Percentiles rank a stretch among this genome's conserved stretches.
Evolutionary conservation across 2,329 filamentous ascomycete species (phyloP).

Genomic region (Acrocalymma vagum): DNA sequence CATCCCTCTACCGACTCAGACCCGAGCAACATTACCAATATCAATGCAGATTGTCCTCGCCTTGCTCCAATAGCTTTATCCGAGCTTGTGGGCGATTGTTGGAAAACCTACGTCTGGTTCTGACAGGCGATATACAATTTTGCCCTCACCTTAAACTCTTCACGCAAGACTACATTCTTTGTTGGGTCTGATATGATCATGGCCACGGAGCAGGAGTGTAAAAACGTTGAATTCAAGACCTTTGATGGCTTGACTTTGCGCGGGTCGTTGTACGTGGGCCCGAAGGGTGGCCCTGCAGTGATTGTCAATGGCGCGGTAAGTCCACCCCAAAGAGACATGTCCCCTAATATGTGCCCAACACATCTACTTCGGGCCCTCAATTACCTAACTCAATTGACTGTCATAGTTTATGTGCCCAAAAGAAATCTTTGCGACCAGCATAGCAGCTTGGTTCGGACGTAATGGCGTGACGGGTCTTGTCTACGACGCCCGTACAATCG

Average conservation of each 20-base stretch:
- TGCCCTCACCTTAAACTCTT: slow-evolving; percentile 1
- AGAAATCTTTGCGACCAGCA: slow-evolving; percentile 12
- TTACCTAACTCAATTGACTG: not conserved
- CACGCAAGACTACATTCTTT: slow-evolving; percentile 2
- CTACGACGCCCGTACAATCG: slow-evolving; percentile 45
- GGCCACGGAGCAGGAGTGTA: not conserved
- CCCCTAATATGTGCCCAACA: no score
- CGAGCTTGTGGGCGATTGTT: not conserved
- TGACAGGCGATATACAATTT: not conserved
- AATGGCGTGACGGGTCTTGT: slow-evolving; percentile 34
- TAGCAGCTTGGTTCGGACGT: slow-evolving; percentile 27
- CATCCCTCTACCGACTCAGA: no score
- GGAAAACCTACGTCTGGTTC: slow-evolving; percentile 1
- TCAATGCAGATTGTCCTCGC: not conserved
- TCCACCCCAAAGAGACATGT: not conserved
- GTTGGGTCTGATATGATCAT: slow-evolving; percentile 2
- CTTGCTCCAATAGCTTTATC: no score
- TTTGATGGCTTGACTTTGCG: slow-evolving; percentile 13
- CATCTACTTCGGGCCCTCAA: not conserved
- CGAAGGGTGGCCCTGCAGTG: slow-evolving; percentile 7
- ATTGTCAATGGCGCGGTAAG: slow-evolving; percentile 6
- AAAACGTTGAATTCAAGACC: slow-evolving; percentile 13
- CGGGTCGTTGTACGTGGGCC: slow-evolving; percentile 10
- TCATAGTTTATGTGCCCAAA: slow-evolving; percentile 11
- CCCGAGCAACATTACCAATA: slow-evolving; percentile 1